Base-by-base conservation (phyloP, 2,329 filamentous ascomycete species). In the Achaetomium macrosporum region DNA sequence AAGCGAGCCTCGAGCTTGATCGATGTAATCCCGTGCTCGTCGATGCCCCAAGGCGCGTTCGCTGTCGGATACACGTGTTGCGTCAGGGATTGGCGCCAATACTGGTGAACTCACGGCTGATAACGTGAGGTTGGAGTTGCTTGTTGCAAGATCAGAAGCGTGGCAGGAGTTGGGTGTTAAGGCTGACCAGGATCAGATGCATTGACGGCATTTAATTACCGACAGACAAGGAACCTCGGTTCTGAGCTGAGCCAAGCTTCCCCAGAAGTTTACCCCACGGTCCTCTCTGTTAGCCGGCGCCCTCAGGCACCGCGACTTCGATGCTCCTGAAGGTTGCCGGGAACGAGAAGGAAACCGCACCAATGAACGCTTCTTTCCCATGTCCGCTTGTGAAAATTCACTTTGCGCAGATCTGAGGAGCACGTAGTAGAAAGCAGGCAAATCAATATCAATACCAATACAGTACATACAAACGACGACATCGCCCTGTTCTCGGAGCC, bases 141-240 rank as follows among this genome's bases (percentile, higher is more conserved):
- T 46, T 2, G 15, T 7, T 33, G 11, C 9, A n/a, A 15, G 41
- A 15, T 15, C 2, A 1, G 17, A 2, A 33, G n/a, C 16, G 40
- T 16, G 15, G 19, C 8, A 29, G 5, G 30, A 37, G 33, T n/a
- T 3, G 44, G n/a, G 11, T 20, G 31, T 30, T 16, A 19, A 13
- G 16, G 37, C 17, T 12, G 7, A 36, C 6, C 13, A 19, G 35
- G 25, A 17, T 46, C 29, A 17, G 19, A 17, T 50, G 51, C 47
- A 42, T 54, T 46, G 42, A 47, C 11, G 37, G 1, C 31, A 16
- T 12, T 47, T 35, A 46, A 47, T 43, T 54, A 29, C 42, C 25
- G 25, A 42, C 31, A 37, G 42, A 41, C 35, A 20, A 2, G 29
- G 30, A 47, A 47, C 52, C 52, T 54, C 52, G 52, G 52, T 42